phyloP scores from a whole-genome alignment of 2,329 filamentous ascomycete species.

The Aspergillus tamarii region DNA sequence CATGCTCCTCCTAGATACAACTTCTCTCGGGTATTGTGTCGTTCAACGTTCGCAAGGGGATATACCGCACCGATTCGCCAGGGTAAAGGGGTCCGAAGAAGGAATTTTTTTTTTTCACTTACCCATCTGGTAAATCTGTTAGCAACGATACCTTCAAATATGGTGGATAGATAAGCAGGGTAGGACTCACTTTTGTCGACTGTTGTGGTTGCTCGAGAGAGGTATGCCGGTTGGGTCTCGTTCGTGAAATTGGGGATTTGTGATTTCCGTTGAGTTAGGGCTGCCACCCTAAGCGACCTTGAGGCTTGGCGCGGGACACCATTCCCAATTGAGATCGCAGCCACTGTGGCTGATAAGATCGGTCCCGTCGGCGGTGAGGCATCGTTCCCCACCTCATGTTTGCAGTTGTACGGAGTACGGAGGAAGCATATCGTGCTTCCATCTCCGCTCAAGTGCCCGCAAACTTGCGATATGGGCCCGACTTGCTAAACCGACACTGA shows the following conservation, averaged over 20 bases:
- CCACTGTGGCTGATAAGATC: conserved; percentile 20
- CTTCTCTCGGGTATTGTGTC: conserved; percentile 16
- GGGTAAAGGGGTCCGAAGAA: conserved; percentile 26
- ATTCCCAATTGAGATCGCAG: conserved; percentile 30
- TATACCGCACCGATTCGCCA: conserved; percentile 35
- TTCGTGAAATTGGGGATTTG: conserved; percentile 46
- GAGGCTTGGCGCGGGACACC: conserved; percentile 27
- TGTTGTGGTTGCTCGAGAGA: conserved; percentile 50
- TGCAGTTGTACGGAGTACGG: not conserved
- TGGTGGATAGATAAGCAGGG: conserved; percentile 20
- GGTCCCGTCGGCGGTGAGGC: conserved; percentile 11
- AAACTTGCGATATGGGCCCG: not conserved
- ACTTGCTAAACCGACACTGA: not conserved
- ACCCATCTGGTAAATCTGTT: conserved; percentile 60
- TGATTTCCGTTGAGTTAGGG: conserved; percentile 47
- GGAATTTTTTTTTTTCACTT: conserved; percentile 47
- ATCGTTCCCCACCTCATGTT: conserved; percentile 20
- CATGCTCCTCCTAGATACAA: not conserved
- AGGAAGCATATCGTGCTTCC: not conserved
- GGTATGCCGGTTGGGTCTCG: conserved; percentile 41
- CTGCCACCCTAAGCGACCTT: conserved; percentile 49
- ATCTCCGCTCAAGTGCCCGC: not conserved
- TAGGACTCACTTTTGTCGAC: conserved; percentile 55
- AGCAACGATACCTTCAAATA: conserved; percentile 26
- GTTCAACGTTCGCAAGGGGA: conserved; percentile 31